Evolutionary conservation across 108 stramenopile species (phyloP), one percentile per base, ranked within the genome.

Genomic region (Schizochytrium sp.): DNA sequence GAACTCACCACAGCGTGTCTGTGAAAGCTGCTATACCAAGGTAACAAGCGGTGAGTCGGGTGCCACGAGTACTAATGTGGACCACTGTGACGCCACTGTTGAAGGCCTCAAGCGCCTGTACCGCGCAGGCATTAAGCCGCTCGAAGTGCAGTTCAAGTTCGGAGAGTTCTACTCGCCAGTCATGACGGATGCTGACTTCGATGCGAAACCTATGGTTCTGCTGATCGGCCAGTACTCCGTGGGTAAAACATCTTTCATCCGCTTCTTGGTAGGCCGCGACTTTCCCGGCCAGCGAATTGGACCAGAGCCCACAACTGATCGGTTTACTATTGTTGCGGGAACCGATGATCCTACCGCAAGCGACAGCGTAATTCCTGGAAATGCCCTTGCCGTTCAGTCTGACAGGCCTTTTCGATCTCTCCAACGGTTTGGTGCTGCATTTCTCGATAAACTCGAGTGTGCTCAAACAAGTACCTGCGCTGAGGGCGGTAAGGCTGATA

Each of bases 131-230:
- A 83, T 83, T 53, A 83, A 83, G 76, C 76, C 97, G 0, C 90
- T 97, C 60, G 97, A 97, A 89, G 64, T 96, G 44, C 92, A 94
- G 7, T 97, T 96, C 56, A 93, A 95, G 57, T 99, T 96, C 87
- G 98, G 97, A 4, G 96, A 97, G 73, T 99, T 99, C 92, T 96
- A 98, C 91, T 97, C 97, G n/a, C 98, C 98, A 3, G 96, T 96
- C 2, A 91, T 99, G 38, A 96, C 96, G 57, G 97, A 98, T 56
- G 93, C 96, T 4, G 98, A 99, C 94, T 99, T 99, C 92, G 98
- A 97, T 87, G 94, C 97, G 94, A 99, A 99, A 89, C 99, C 99
- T 3, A 96, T 97, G 90, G 98, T 99, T 19, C 92, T 99, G 88
- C 92, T 99, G 83, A 93, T 98, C 17, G 99, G 99, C 15, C 99